Percentiles rank a stretch among this genome's conserved stretches.
Conservation (phyloP, 2,329 filamentous ascomycete species). For the Shiraia sp. region DNA sequence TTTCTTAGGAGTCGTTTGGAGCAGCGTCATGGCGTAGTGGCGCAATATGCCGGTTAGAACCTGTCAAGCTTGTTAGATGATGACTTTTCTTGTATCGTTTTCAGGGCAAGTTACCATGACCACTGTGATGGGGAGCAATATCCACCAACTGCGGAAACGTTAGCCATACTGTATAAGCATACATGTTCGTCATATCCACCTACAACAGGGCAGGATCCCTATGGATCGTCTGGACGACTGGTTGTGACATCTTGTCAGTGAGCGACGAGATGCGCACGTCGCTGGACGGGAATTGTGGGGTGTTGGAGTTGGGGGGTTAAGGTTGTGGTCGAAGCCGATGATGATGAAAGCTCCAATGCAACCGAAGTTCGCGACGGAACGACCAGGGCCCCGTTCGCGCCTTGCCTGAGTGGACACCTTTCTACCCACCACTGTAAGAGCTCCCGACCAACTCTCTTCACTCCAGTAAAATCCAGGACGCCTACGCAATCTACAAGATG, state of each 20-base stretch:
- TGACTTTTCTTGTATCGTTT: background rate
- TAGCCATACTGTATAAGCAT: slow-evolving; percentile 15
- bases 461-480: background rate
- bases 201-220: slow-evolving; percentile 98
- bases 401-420: slow-evolving; percentile 41
- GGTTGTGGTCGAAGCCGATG: slow-evolving; percentile 16
- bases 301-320: slow-evolving; percentile 18
- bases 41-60: slow-evolving; percentile 92
- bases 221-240: slow-evolving; percentile 91
- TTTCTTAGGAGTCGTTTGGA: slow-evolving; percentile 83
- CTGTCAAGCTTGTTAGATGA: slow-evolving; percentile 47
- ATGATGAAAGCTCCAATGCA: slow-evolving; percentile 29
- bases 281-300: slow-evolving; percentile 11
- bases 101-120: slow-evolving; percentile 72
- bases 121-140: slow-evolving; percentile 92
- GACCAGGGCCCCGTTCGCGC: slow-evolving; percentile 35
- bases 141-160: slow-evolving; percentile 80
- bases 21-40: slow-evolving; percentile 93
- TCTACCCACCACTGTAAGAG: slow-evolving; percentile 31
- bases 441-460: slow-evolving; percentile 5
- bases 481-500: slow-evolving; percentile 23
- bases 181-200: slow-evolving; percentile 41
- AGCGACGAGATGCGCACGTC: slow-evolving; percentile 18
- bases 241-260: slow-evolving; percentile 71
- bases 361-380: slow-evolving; percentile 14